Conservation (phyloP, 345 rosid species). For the Lepidium didymum region DNA sequence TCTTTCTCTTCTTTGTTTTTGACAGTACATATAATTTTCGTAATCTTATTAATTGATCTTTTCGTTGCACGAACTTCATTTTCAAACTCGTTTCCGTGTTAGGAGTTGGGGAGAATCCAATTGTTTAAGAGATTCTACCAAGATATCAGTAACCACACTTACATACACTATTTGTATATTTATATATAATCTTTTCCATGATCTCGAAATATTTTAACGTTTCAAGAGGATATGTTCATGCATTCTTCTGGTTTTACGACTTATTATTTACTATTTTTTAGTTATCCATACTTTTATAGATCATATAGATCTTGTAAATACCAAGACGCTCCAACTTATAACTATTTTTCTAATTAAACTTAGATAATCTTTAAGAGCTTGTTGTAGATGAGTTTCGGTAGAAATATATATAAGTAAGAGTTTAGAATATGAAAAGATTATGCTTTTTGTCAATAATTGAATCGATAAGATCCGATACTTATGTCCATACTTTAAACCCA, state of each 20-base stretch:
- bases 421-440: neutral
- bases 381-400: neutral
- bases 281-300: neutral
- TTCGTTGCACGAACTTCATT: constrained; percentile 22
- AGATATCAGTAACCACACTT: neutral
- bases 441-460: too few relatives aligned
- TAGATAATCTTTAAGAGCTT: neutral
- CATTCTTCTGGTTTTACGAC: neutral
- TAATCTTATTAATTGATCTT: constrained; percentile 14
- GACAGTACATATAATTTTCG: neutral
- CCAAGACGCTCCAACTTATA: neutral
- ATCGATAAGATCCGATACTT: too few relatives aligned
- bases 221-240: neutral
- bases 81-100: constrained; percentile 10
- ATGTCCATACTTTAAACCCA: too few relatives aligned
- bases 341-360: neutral
- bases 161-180: neutral
- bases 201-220: constrained; percentile 3
- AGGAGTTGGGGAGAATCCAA: neutral
- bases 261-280: neutral
- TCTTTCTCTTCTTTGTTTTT: neutral
- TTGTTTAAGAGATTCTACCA: constrained; percentile 4
- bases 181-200: neutral
- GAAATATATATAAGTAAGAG: neutral
- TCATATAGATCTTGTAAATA: neutral